phyloP scores from a whole-genome alignment of 2,329 filamentous ascomycete genomes.

The Chlorencoelia australis region DNA sequence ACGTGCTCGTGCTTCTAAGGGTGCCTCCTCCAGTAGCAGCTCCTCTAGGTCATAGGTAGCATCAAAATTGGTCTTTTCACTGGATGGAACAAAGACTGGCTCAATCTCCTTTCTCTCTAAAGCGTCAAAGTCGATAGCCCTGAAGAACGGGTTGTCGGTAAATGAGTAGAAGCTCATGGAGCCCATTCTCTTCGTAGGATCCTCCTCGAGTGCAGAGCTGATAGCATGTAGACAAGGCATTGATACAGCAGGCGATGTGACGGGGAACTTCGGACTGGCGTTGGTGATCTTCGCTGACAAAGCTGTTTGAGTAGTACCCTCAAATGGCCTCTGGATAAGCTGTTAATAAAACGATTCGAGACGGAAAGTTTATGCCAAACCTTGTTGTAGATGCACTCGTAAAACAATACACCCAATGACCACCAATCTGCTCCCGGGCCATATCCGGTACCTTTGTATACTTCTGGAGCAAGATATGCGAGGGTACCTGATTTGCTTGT shows the following conservation, averaged over 20 bases:
- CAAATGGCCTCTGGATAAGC: constrained; percentile 67
- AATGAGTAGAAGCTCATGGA: constrained; percentile 73
- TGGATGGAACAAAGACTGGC: constrained; percentile 85
- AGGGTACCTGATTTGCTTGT: constrained; percentile 96
- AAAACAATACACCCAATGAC: constrained; percentile 96
- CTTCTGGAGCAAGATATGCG: constrained; percentile 91
- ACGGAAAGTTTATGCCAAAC: constrained; percentile 35
- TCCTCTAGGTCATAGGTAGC: constrained; percentile 97
- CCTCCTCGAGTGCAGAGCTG: constrained; percentile 68
- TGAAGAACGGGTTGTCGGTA: constrained; percentile 82
- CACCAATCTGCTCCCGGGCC: constrained; percentile 93
- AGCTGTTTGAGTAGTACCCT: constrained; percentile 74
- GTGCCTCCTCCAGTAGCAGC: constrained; percentile 84
- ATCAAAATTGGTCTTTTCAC: constrained; percentile 98
- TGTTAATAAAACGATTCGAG: constrained; percentile 2
- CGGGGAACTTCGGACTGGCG: constrained; percentile 76
- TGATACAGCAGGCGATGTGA: constrained; percentile 83
- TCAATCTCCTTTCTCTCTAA: constrained; percentile 81
- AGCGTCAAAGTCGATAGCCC: constrained; percentile 70
- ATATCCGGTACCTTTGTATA: constrained; percentile 86
- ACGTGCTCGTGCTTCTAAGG: constrained; percentile 81
- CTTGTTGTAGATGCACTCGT: constrained; percentile 99
- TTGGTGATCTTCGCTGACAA: constrained; percentile 73
- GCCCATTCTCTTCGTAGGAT: constrained; percentile 76
- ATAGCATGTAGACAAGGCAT: constrained; percentile 85